Percentiles rank a stretch among this genome's conserved stretches.
Conservation (phyloP, 108 stramenopile genomes). For the Discostella stelligeroides region DNA sequence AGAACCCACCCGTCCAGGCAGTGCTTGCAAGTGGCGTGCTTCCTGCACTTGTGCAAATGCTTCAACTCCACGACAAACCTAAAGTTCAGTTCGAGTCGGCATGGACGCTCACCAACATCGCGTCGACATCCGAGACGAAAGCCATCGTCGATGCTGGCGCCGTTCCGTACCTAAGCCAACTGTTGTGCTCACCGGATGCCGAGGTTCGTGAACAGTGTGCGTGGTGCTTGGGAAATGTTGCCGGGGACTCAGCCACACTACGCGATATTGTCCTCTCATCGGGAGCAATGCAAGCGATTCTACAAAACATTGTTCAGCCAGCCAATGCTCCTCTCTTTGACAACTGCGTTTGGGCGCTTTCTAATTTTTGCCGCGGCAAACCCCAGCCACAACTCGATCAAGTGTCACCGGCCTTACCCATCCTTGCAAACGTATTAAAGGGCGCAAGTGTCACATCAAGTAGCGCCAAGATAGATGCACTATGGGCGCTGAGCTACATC, state of each 20-base stretch:
- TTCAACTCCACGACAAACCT: slow-evolving; percentile 53
- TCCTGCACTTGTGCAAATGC: slow-evolving; percentile 68
- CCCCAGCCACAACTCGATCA: slow-evolving; percentile 64
- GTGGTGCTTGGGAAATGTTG: slow-evolving; percentile 97
- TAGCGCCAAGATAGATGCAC: slow-evolving; percentile 69
- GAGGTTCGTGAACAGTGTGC: slow-evolving; percentile 94
- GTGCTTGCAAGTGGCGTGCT: slow-evolving; percentile 76
- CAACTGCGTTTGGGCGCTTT: slow-evolving; percentile 91
- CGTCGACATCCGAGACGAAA: slow-evolving; percentile 74
- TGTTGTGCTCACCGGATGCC: slow-evolving; percentile 59
- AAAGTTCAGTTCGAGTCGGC: slow-evolving; percentile 90
- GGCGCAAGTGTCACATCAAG: slow-evolving; percentile 23
- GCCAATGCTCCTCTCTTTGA: slow-evolving; percentile 67
- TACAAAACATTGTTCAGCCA: slow-evolving; percentile 79
- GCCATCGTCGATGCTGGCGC: slow-evolving; percentile 80
- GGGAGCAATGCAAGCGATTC: slow-evolving; percentile 63
- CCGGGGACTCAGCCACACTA: slow-evolving; percentile 80
- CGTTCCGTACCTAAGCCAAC: slow-evolving; percentile 66
- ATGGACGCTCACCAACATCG: slow-evolving; percentile 96
- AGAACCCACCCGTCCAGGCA: slow-evolving; percentile 83
- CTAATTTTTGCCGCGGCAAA: slow-evolving; percentile 95
- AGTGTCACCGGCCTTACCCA: slow-evolving; percentile 62
- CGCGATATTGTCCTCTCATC: slow-evolving; percentile 72
- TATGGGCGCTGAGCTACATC: slow-evolving; percentile 92
- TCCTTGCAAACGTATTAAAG: slow-evolving; percentile 49